A percentile compares a stretch with the other conserved stretches of the same genome.
These are phyloP conservation scores for Arachnopeziza araneosa DNA, from an alignment of 2,329 filamentous ascomycete species.

Conservation along the genomic window DNA sequence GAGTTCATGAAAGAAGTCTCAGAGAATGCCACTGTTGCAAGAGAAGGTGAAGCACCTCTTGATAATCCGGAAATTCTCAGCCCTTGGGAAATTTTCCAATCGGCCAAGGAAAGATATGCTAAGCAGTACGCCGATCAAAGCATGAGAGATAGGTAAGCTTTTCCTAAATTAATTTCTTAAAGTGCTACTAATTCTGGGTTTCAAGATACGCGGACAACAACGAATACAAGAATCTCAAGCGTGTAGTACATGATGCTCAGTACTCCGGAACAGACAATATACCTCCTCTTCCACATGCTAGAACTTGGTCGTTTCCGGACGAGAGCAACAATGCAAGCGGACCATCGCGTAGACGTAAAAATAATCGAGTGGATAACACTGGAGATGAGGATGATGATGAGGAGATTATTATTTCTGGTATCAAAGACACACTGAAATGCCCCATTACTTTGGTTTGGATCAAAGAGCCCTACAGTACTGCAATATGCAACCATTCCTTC, in stretches of 20 bases:
- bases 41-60: slow-evolving; percentile 31
- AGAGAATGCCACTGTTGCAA: slow-evolving; percentile 12
- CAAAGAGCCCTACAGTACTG: slow-evolving; percentile 60
- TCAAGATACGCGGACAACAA: slow-evolving; percentile 53
- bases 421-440: slow-evolving; percentile 61
- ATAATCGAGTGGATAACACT: slow-evolving; percentile 9
- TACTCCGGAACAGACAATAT: slow-evolving; percentile 44
- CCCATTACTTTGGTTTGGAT: slow-evolving; percentile 62
- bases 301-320: slow-evolving; percentile 52
- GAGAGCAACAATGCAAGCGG: slow-evolving; percentile 3
- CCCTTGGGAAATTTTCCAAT: slow-evolving; percentile 32
- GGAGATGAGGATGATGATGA: slow-evolving; percentile 42
- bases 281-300: slow-evolving; percentile 47
- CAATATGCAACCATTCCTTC: slow-evolving; percentile 66
- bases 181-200: slow-evolving; percentile 1
- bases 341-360: slow-evolving; percentile 5
- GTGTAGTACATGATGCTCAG: slow-evolving; percentile 54
- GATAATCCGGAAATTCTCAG: slow-evolving; percentile 27
- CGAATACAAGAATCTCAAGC: slow-evolving; percentile 55
- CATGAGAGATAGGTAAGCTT: slow-evolving; percentile 36
- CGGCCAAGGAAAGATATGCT: slow-evolving; percentile 31
- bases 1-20: slow-evolving; percentile 29
- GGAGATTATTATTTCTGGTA: slow-evolving; percentile 61
- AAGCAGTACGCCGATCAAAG: slow-evolving; percentile 34
- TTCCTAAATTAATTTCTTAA: background rate